phyloP scores from a whole-genome alignment of 2,329 filamentous ascomycete species.

The Pseudocercospora fijiensis region DNA sequence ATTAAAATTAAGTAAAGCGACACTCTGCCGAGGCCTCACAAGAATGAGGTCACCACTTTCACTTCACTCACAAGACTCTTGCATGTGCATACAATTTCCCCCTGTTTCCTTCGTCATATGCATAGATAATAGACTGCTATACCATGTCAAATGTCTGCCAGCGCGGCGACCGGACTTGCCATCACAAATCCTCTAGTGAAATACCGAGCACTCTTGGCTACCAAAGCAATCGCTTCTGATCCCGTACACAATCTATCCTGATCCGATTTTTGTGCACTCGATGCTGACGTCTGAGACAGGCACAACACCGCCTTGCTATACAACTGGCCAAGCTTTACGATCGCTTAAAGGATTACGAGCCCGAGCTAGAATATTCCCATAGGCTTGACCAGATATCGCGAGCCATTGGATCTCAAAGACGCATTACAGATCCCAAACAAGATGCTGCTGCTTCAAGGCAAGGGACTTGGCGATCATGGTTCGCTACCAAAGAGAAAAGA shows the following conservation, averaged over 20 bases:
- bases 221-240: slow-evolving; percentile 66
- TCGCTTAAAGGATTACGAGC: slow-evolving; percentile 75
- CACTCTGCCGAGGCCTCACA: neutral
- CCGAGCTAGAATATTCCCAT: slow-evolving; percentile 66
- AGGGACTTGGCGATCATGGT: slow-evolving; percentile 51
- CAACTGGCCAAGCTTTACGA: slow-evolving; percentile 76
- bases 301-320: slow-evolving; percentile 53
- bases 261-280: slow-evolving; percentile 28
- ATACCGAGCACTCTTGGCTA: slow-evolving; percentile 69
- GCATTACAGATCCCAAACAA: slow-evolving; percentile 11
- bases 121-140: slow-evolving; percentile 11
- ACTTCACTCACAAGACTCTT: neutral
- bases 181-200: slow-evolving; percentile 71
- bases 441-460: slow-evolving; percentile 20
- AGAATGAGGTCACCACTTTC: neutral
- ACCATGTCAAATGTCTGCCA: slow-evolving; percentile 26
- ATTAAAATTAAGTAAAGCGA: too few species aligned
- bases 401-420: slow-evolving; percentile 39
- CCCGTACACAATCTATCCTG: slow-evolving; percentile 46
- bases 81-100: neutral
- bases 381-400: slow-evolving; percentile 61
- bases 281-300: slow-evolving; percentile 12
- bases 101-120: neutral
- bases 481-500: slow-evolving; percentile 55
- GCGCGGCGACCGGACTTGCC: slow-evolving; percentile 41